These are phyloP conservation scores for Neurospora sp. DNA, from an alignment of 495 filamentous ascomycete species.

Conservation along the genomic window DNA sequence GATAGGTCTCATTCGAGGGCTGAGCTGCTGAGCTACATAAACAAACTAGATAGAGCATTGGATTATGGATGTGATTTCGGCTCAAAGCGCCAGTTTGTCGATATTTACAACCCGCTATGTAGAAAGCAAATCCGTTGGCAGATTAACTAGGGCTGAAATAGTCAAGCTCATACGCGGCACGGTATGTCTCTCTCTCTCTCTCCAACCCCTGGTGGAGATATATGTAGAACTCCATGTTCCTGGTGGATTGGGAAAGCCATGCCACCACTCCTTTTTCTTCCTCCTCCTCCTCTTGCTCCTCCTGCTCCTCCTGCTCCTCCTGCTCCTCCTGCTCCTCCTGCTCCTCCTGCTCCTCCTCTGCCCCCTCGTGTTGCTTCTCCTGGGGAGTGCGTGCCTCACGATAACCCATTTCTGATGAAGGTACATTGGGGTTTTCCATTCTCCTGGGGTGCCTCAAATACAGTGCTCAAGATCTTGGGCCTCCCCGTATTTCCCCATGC, in stretches of 20 bases:
- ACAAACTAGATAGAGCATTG: too few species aligned
- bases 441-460: background rate
- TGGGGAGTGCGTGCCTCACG: background rate
- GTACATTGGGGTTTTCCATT: background rate
- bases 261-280: background rate
- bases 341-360: background rate
- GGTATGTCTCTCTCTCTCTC: too few species aligned
- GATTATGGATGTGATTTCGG: too few species aligned
- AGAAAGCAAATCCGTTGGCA: too few species aligned
- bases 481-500: background rate
- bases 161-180: too few species aligned
- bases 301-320: background rate
- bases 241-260: background rate
- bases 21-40: too few species aligned
- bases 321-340: background rate
- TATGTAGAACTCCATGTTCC: background rate
- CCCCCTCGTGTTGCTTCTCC: background rate
- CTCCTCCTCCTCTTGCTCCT: background rate
- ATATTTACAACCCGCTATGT: too few species aligned
- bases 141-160: too few species aligned
- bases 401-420: background rate
- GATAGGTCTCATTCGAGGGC: too few species aligned
- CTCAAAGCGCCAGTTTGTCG: too few species aligned
- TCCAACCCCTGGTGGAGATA: too few species aligned
- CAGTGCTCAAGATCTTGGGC: background rate